These are phyloP conservation scores for Pochonia chlamydosporia DNA, from an alignment of 2,329 filamentous ascomycete genomes.

Conservation along the genomic window DNA sequence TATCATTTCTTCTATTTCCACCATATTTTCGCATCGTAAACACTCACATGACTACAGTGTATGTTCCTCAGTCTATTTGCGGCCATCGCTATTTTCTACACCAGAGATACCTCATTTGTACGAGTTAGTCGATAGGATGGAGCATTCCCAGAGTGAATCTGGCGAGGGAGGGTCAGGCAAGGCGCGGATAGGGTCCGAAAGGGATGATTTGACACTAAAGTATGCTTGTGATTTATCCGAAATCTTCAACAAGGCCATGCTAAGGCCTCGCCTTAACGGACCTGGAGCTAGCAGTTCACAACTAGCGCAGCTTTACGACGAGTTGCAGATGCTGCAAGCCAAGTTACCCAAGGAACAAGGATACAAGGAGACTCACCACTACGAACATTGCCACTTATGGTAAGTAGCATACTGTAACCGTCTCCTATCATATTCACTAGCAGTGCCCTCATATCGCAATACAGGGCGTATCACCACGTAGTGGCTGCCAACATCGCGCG, in stretches of 20 bases:
- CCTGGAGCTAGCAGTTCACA: no score
- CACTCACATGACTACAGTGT: neutral
- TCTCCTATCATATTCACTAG: neutral
- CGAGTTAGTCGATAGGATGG: neutral
- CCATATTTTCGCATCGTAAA: neutral
- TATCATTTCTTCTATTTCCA: neutral
- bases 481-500: neutral
- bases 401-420: no score
- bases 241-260: neutral
- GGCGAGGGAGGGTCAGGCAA: neutral
- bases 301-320: neutral
- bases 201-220: neutral
- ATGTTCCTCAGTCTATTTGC: neutral
- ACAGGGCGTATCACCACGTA: neutral
- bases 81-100: neutral
- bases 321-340: neutral
- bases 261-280: neutral
- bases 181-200: neutral
- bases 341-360: neutral
- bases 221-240: neutral
- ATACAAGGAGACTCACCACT: neutral
- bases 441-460: neutral
- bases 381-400: constrained; percentile 1
- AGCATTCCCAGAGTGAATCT: neutral
- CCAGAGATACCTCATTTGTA: neutral